Evolutionary conservation across 169 alveolate genomes (phyloP).

Genomic region (Cryptosporidium sp.): DNA sequence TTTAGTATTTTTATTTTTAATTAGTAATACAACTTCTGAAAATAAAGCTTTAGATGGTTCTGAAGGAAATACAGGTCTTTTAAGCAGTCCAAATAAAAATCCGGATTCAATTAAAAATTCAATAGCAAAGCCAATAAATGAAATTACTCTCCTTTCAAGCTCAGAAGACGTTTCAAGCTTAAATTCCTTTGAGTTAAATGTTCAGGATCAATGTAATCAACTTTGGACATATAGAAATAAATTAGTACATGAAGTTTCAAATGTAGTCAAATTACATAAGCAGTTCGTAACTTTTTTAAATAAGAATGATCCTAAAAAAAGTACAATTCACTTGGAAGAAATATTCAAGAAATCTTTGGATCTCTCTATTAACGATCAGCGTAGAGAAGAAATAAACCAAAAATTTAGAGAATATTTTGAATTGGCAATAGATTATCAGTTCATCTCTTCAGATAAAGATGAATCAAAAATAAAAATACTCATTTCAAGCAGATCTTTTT

Average conservation of each 20-base stretch:
- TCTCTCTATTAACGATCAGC: not conserved
- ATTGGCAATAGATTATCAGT: slow-evolving; percentile 6
- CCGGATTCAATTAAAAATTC: not conserved
- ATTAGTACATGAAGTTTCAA: slow-evolving; percentile 19
- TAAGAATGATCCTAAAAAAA: not conserved
- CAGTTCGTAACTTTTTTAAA: slow-evolving; percentile 17
- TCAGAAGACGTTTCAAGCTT: not conserved
- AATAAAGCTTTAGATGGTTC: not conserved
- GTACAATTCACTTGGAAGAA: not conserved
- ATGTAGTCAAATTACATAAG: slow-evolving; percentile 11
- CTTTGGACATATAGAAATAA: slow-evolving; percentile 47
- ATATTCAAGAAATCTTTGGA: slow-evolving; percentile 28
- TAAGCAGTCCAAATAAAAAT: not conserved
- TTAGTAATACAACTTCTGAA: not conserved
- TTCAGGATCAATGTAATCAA: slow-evolving; percentile 56
- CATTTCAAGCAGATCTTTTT: not conserved
- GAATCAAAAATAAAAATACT: not conserved
- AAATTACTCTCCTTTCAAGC: slow-evolving; percentile 9
- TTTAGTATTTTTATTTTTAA: not conserved
- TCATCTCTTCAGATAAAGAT: slow-evolving; percentile 18
- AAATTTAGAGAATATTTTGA: slow-evolving; percentile 24
- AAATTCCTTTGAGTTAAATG: slow-evolving; percentile 1
- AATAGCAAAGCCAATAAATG: not conserved
- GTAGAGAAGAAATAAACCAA: not conserved
- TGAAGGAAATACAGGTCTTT: not conserved